Base-by-base conservation (phyloP, 805 yeast genomes). In the Suhomyces vadensis region DNA sequence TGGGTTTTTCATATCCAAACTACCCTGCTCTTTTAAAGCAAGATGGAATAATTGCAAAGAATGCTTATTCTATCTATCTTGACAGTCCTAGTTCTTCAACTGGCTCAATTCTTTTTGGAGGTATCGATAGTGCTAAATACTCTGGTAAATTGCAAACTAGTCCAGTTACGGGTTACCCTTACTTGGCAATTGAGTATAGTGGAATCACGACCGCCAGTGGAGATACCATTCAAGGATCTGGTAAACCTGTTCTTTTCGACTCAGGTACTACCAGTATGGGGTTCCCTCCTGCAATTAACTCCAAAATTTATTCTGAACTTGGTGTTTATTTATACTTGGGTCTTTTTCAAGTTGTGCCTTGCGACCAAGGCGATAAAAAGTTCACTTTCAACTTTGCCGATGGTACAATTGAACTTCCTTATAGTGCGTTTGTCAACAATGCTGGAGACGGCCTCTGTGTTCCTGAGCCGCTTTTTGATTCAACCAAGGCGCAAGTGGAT, bases 261-360 rank as follows among this genome's bases (percentile, higher is more conserved):
- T 74, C 83, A 3, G 87, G 87, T 33, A 74, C 84, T 8, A 77
- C 86, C 9, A 57, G 74, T 35, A 57, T 77, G 8, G 67, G 66
- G 45, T 59, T 77, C 4, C 84, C 85, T 9, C 8, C 17, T 5
- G 21, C 13, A 6, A 14, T 35, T 20, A 33, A 38, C 2, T 41
- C 35, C 5, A 21, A 53, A 9, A 31, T 46, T 16, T 25, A 41
- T 14, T 5, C 16, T 35, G 22, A 22, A 5, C 14, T 54, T 17
- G 38, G 35, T 17, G 47, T 48, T 19, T 47, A 43, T 22, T 44
- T 37, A 6, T 51, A 46, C 41, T 11, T 13, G 4, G 16, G 19
- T 5, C 6, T 22, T 19, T 4, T 4, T 4, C 52, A 56, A 68
- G 23, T 75, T 74, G 53, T 57, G 3, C 42, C 52, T 11, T 57